Percentiles rank a stretch among this genome's conserved stretches.
Evolutionary conservation across 805 yeast genomes (phyloP).

Genomic region (Yarrowia deformans): DNA sequence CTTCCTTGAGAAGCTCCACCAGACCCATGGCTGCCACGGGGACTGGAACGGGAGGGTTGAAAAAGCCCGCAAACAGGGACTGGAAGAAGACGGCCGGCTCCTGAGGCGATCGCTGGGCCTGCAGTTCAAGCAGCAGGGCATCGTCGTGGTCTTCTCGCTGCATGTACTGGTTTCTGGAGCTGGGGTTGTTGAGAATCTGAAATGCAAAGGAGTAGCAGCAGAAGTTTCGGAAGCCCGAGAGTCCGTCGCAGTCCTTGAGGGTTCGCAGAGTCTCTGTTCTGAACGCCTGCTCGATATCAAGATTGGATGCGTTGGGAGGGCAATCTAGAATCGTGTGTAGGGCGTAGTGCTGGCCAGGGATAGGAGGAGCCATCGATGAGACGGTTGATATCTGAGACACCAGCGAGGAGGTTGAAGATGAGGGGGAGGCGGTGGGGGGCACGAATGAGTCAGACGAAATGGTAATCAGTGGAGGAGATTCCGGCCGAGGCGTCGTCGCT

Average conservation of each 20-base stretch:
- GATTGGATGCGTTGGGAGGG: slow-evolving; percentile 15
- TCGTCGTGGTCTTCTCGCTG: slow-evolving; percentile 30
- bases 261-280: slow-evolving; percentile 2
- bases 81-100: slow-evolving; percentile 26
- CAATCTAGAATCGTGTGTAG: slow-evolving; percentile 18
- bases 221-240: slow-evolving; percentile 19
- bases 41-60: slow-evolving; percentile 18
- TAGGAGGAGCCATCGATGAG: slow-evolving; percentile 1
- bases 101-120: slow-evolving; percentile 10
- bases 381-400: slow-evolving; percentile 12
- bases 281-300: slow-evolving; percentile 17
- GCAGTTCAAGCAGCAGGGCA: slow-evolving; percentile 12
- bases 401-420: background rate
- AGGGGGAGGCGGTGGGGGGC: background rate
- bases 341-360: slow-evolving; percentile 12
- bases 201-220: slow-evolving; percentile 31
- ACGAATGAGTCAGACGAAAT: background rate
- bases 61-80: slow-evolving; percentile 21
- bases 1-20: slow-evolving; percentile 16
- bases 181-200: slow-evolving; percentile 35
- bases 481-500: background rate
- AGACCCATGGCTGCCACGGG: slow-evolving; percentile 8
- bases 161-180: slow-evolving; percentile 24
- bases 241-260: slow-evolving; percentile 5
- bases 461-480: slow-evolving; percentile 7